A percentile compares a stretch with the other conserved stretches of the same genome.
These are phyloP conservation scores for Lotus japonicus DNA, from an alignment of 306 rosid species.

Conservation along the genomic window DNA sequence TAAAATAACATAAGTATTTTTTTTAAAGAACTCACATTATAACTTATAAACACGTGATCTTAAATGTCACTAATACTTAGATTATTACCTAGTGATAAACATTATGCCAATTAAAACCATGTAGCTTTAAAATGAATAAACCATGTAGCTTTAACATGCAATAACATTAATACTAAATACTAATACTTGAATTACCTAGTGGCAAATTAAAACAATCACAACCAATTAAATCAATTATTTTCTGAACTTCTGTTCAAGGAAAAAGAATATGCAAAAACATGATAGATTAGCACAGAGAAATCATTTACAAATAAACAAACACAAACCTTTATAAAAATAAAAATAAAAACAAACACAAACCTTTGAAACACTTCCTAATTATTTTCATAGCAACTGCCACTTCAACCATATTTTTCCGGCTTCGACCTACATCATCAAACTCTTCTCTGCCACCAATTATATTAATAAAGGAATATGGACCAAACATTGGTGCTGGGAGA, in stretches of 20 bases:
- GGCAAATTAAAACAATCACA: not conserved
- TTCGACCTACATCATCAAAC: slow-evolving; percentile 48
- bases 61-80: not conserved
- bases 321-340: no score
- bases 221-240: not conserved
- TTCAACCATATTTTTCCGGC: slow-evolving; percentile 62
- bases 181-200: not conserved
- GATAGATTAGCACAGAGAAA: not conserved
- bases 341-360: no score
- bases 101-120: not conserved
- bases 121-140: not conserved
- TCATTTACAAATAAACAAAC: not conserved
- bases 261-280: not conserved
- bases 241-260: not conserved
- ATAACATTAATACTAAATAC: no score
- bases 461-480: slow-evolving; percentile 62
- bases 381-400: slow-evolving; percentile 54
- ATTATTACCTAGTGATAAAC: not conserved
- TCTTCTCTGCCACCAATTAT: slow-evolving; percentile 60
- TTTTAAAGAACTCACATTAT: not conserved
- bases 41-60: not conserved
- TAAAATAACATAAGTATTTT: not conserved
- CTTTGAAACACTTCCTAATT: slow-evolving; percentile 39
- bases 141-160: no score
- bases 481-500: slow-evolving; percentile 51